Evolutionary conservation across 371 early-diverging fungal genomes (phyloP), one percentile per base, ranked within the genome.

Genomic region (Apophysomyces ossiformis): DNA sequence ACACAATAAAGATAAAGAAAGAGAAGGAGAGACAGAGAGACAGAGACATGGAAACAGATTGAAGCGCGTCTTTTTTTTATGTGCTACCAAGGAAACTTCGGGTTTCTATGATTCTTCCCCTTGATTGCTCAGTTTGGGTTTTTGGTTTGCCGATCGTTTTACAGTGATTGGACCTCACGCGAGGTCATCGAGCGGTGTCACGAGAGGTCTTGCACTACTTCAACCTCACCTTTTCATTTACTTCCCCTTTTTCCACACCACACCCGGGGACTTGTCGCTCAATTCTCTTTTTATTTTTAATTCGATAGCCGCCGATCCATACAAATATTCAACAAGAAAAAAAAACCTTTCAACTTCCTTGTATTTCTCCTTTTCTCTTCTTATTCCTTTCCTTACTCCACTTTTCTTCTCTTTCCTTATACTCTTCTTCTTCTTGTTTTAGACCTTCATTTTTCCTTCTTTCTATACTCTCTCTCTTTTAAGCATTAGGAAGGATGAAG

Each of bases 381-480:
- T 41, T 32, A 41, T n/a, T 39, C 54, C 7, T 45, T 16, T 56
- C 12, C 18, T 3, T n/a, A 46, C 41, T 13, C 58, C 61, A 37
- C 57, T 39, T 58, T 61, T 36, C 26, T 41, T 16, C 43, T 44
- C 54, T 18, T 18, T 45, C 58, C 35, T 66, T 56, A 35, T 47
- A 46, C 59, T 38, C 50, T 46, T 66, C 39, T 43, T 61, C 37
- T 56, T 13, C 38, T 16, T 44, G 6, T 47, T 15, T 12, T 56
- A 64, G 39, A 56, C 41, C 41, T 64, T 39, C 36, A 11, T 37
- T 50, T 58, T 59, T 21, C 44, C 44, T 44, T 58, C 46, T 21
- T 44, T 16, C 32, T 36, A 18, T 61, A 54, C 50, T 58, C 9
- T 36, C 21, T 26, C 32, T 26, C 3, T 26, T 26, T 26, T 26